These are phyloP conservation scores for Atractiella rhizophila DNA, from an alignment of 768 basidiomycete species.

Conservation along the genomic window DNA sequence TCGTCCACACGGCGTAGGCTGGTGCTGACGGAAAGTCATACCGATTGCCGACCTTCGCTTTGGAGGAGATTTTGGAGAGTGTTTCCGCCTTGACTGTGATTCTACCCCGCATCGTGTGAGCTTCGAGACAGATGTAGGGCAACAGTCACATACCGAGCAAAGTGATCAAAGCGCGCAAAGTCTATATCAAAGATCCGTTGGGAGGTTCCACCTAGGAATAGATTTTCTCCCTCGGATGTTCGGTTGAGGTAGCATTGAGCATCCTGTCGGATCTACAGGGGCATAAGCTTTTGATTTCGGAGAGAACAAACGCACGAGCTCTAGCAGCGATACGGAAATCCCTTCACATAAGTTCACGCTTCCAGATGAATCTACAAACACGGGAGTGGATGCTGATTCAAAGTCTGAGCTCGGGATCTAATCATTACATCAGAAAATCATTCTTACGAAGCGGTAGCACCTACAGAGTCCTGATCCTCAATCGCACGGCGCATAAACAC, in stretches of 20 bases:
- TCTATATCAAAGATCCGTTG: slow-evolving; percentile 1
- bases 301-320: slow-evolving; percentile 31
- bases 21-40: slow-evolving; percentile 8
- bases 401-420: no score
- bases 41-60: slow-evolving; percentile 2
- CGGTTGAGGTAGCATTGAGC: slow-evolving; percentile 39
- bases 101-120: neutral
- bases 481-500: no score
- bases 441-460: no score
- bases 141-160: neutral
- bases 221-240: slow-evolving; percentile 15
- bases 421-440: no score
- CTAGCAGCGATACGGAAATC: slow-evolving; percentile 49
- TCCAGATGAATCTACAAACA: slow-evolving; percentile 57
- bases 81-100: slow-evolving; percentile 1
- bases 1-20: slow-evolving; percentile 12
- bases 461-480: no score
- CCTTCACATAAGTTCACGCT: slow-evolving; percentile 49
- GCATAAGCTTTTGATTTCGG: slow-evolving; percentile 27
- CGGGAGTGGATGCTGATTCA: slow-evolving; percentile 20
- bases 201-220: slow-evolving; percentile 9
- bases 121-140: neutral
- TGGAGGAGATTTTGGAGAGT: slow-evolving; percentile 2
- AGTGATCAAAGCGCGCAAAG: slow-evolving; percentile 7
- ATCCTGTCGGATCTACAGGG: slow-evolving; percentile 35